A percentile compares a stretch with the other conserved stretches of the same genome.
Conservation (phyloP, 768 basidiomycete genomes). For the Termitomyces titanicus region DNA sequence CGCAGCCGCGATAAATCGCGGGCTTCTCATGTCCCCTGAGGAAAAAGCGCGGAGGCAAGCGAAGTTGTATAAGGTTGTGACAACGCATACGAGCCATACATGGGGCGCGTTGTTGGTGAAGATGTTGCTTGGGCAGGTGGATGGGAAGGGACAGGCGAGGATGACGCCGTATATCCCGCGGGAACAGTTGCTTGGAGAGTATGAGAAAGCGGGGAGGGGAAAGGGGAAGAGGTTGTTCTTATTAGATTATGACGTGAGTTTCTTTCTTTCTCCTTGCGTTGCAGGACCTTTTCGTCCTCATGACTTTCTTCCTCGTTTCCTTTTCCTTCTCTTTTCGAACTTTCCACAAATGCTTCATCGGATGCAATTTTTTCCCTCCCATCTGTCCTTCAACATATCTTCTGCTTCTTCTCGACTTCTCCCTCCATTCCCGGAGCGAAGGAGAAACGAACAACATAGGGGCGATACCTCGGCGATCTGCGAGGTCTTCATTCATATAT, state of each 20-base stretch:
- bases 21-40: constrained; percentile 72
- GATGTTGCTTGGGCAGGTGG: constrained; percentile 82
- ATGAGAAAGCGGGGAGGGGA: constrained; percentile 70
- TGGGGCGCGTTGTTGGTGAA: constrained; percentile 91
- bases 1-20: constrained; percentile 85
- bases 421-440: background rate
- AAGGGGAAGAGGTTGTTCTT: constrained; percentile 85
- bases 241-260: constrained; percentile 91
- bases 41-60: constrained; percentile 78
- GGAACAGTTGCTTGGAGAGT: constrained; percentile 52
- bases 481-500: background rate
- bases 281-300: background rate
- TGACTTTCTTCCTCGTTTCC: too few species aligned
- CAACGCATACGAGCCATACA: constrained; percentile 88
- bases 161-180: constrained; percentile 82
- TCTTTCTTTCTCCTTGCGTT: background rate
- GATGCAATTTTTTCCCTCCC: background rate
- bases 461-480: constrained; percentile 4
- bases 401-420: background rate
- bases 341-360: too few species aligned
- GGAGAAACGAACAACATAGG: background rate
- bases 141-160: constrained; percentile 72
- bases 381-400: background rate
- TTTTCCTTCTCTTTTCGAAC: background rate
- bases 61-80: constrained; percentile 78